These are phyloP conservation scores for Russula foetens DNA, from an alignment of 768 basidiomycete genomes.

Conservation along the genomic window DNA sequence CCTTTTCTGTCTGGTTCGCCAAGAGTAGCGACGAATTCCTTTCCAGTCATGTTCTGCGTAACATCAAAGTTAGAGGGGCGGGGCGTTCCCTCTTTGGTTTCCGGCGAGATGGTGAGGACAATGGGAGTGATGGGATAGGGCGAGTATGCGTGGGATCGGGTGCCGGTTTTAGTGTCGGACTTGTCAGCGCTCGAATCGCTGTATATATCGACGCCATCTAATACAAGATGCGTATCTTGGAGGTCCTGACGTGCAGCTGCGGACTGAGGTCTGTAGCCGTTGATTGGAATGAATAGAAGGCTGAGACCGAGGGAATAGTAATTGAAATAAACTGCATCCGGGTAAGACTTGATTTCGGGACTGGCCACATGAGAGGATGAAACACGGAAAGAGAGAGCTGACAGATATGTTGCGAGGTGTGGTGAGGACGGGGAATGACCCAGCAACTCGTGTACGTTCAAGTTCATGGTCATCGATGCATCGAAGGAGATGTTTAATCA, in stretches of 20 bases:
- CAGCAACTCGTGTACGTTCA: conserved; percentile 34
- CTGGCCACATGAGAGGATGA: conserved; percentile 16
- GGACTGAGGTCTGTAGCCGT: conserved; percentile 51
- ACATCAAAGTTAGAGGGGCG: conserved; percentile 39
- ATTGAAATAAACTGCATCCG: conserved; percentile 84
- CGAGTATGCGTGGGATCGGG: conserved; percentile 42
- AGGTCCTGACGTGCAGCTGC: conserved; percentile 41
- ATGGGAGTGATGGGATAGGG: conserved; percentile 52
- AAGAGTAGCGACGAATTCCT: conserved; percentile 62
- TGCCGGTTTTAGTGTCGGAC: conserved; percentile 25
- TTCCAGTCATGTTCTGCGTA: conserved; percentile 50
- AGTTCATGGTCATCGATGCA: too few species aligned
- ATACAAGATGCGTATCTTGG: conserved; percentile 39
- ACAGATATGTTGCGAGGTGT: conserved; percentile 37
- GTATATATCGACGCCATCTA: conserved; percentile 81
- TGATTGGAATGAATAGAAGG: conserved; percentile 60
- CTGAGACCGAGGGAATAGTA: conserved; percentile 76
- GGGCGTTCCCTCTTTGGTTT: conserved; percentile 20
- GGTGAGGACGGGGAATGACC: conserved; percentile 44
- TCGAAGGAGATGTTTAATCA: not conserved
- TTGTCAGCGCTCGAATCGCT: conserved; percentile 39
- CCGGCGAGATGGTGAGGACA: conserved; percentile 32
- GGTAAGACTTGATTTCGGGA: conserved; percentile 72
- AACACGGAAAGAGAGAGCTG: conserved; percentile 23
- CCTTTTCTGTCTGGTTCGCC: conserved; percentile 92